Evolutionary conservation across 352 stramenopile species (phyloP).

Genomic region (Phytopythium delawarense): DNA sequence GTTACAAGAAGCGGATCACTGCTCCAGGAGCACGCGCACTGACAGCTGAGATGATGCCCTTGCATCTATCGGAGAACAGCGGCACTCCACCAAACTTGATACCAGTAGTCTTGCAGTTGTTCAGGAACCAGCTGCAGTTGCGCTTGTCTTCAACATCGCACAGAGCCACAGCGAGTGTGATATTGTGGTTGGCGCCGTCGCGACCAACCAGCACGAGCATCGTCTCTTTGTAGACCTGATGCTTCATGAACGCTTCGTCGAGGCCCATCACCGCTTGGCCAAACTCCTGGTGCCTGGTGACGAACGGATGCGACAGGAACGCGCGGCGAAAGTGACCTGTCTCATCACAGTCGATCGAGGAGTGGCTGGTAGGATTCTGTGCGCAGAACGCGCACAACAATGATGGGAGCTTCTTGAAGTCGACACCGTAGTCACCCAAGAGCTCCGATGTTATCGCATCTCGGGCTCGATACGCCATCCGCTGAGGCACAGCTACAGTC

Average conservation of each 20-base stretch:
- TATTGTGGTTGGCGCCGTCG: constrained; percentile 7
- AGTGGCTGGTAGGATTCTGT: neutral
- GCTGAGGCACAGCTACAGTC: neutral
- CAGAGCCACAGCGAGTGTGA: constrained; percentile 1
- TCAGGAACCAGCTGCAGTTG: constrained; percentile 8
- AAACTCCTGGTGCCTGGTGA: neutral
- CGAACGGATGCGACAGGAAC: neutral
- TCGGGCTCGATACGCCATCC: neutral
- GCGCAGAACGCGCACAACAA: neutral
- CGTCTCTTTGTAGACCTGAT: constrained; percentile 6
- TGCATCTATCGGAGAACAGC: constrained; percentile 3
- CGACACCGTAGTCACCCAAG: neutral
- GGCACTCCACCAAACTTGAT: constrained; percentile 1
- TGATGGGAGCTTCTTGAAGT: neutral
- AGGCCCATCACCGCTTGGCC: neutral
- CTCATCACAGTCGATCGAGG: neutral
- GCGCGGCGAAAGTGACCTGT: neutral
- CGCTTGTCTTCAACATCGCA: constrained; percentile 2
- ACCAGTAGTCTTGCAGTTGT: neutral
- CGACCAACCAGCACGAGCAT: neutral
- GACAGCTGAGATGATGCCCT: neutral
- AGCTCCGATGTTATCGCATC: neutral
- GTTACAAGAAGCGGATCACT: too few relatives aligned
- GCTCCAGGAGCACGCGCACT: too few relatives aligned
- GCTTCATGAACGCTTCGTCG: neutral